Percentiles rank a stretch among this genome's conserved stretches.
phyloP scores from a whole-genome alignment of 106 monocot genomes.

The Acorus gramineus region DNA sequence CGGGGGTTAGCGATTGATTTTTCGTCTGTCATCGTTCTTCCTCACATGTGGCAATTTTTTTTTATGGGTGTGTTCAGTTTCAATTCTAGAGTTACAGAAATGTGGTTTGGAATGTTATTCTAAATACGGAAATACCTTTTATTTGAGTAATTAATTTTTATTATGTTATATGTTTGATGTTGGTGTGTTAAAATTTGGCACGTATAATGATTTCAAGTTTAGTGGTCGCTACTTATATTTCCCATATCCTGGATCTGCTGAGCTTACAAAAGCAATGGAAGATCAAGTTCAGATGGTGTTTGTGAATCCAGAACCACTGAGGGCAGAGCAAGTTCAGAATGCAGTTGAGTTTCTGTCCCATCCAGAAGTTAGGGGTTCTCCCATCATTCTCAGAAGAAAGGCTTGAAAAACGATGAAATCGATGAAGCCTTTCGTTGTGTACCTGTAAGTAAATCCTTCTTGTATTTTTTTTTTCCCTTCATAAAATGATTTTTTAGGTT shows the following conservation, averaged over 20 bases:
- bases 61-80: too few species aligned
- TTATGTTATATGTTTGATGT: too few species aligned
- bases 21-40: too few species aligned
- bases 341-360: constrained; percentile 92
- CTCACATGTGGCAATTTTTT: too few species aligned
- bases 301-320: constrained; percentile 42
- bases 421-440: constrained; percentile 98
- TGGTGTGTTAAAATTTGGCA: too few species aligned
- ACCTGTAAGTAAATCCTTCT: constrained; percentile 45
- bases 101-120: too few species aligned
- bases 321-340: constrained; percentile 96
- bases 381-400: constrained; percentile 81
- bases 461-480: background rate
- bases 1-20: too few species aligned
- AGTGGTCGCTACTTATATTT: too few species aligned
- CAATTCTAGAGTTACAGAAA: too few species aligned
- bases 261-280: constrained; percentile 11
- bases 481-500: background rate
- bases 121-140: too few species aligned
- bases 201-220: too few species aligned
- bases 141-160: too few species aligned
- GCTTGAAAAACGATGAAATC: constrained; percentile 86
- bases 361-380: constrained; percentile 84
- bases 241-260: background rate
- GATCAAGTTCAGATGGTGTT: constrained; percentile 19